Percentiles rank a stretch among this genome's conserved stretches.
phyloP scores from a whole-genome alignment of 73 alveolate species.

The Diophrys sp. region DNA sequence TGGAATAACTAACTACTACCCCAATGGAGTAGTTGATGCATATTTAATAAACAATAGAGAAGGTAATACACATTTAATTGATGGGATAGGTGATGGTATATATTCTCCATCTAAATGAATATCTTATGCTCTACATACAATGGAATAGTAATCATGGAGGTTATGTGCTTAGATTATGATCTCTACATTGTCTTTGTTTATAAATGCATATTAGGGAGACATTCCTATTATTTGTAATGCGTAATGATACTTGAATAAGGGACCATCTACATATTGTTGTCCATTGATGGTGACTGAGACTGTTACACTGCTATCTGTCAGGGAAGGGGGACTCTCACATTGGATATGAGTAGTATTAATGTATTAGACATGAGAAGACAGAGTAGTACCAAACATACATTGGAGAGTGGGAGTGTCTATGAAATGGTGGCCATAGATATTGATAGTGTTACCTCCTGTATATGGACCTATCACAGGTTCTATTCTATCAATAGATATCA shows the following conservation, averaged over 20 bases:
- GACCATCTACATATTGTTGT: not conserved
- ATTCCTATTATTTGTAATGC: not conserved
- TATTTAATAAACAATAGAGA: not conserved
- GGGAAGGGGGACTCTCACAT: not conserved
- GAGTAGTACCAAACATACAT: not conserved
- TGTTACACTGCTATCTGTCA: not conserved
- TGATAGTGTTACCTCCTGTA: not conserved
- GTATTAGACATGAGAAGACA: not conserved
- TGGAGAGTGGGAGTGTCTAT: not conserved
- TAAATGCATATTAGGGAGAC: not conserved
- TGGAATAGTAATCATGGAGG: not conserved
- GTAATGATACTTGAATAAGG: not conserved
- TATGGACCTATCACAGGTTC: not conserved
- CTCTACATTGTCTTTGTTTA: not conserved
- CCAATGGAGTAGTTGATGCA: not conserved
- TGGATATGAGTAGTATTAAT: not conserved
- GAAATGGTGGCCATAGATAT: not conserved
- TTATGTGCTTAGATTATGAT: not conserved
- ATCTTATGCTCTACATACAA: not conserved
- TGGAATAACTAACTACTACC: not conserved
- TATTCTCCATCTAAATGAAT: not conserved
- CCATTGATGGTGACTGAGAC: not conserved
- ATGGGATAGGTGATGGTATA: not conserved
- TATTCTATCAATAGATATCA: too few relatives aligned
- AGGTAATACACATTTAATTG: not conserved